These are phyloP conservation scores for Zalaria sp. DNA, from an alignment of 2,329 filamentous ascomycete species.

Conservation along the genomic window DNA sequence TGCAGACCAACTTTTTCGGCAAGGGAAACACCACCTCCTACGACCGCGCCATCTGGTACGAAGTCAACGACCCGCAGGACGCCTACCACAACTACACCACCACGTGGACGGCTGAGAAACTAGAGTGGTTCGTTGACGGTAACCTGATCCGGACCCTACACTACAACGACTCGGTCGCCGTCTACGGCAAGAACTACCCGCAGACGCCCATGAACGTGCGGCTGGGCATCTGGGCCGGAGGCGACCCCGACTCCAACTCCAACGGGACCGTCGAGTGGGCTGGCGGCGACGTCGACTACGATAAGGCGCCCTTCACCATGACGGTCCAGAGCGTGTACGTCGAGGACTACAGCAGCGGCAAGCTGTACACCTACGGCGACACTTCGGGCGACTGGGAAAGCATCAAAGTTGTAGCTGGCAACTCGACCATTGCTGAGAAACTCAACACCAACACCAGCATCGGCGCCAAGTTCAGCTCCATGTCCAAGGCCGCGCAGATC, in stretches of 20 bases:
- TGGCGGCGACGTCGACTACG: conserved; percentile 19
- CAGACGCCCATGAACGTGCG: conserved; percentile 62
- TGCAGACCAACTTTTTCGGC: conserved; percentile 63
- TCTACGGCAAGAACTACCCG: conserved; percentile 53
- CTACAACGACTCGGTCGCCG: conserved; percentile 19
- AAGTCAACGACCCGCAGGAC: conserved; percentile 40
- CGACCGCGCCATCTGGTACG: conserved; percentile 51
- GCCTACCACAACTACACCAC: conserved; percentile 57
- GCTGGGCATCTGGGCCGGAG: conserved; percentile 73
- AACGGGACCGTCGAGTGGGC: conserved; percentile 23
- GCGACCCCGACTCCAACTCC: conserved; percentile 55
- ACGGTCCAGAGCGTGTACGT: conserved; percentile 19
- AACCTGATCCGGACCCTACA: conserved; percentile 50
- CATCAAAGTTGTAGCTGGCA: conserved; percentile 31
- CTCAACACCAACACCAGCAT: conserved; percentile 21
- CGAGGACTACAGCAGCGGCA: conserved; percentile 20
- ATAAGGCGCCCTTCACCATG: conserved; percentile 21
- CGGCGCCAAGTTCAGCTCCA: conserved; percentile 24
- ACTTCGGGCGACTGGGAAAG: conserved; percentile 24
- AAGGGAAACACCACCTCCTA: conserved; percentile 54
- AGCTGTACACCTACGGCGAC: conserved; percentile 25
- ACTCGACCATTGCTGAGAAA: conserved; percentile 20
- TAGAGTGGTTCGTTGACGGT: conserved; percentile 59
- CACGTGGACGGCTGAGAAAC: conserved; percentile 51
- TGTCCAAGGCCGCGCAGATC: conserved; percentile 33